Base-by-base conservation (phyloP, 2,329 filamentous ascomycete species). In the Fusarium sp. region DNA sequence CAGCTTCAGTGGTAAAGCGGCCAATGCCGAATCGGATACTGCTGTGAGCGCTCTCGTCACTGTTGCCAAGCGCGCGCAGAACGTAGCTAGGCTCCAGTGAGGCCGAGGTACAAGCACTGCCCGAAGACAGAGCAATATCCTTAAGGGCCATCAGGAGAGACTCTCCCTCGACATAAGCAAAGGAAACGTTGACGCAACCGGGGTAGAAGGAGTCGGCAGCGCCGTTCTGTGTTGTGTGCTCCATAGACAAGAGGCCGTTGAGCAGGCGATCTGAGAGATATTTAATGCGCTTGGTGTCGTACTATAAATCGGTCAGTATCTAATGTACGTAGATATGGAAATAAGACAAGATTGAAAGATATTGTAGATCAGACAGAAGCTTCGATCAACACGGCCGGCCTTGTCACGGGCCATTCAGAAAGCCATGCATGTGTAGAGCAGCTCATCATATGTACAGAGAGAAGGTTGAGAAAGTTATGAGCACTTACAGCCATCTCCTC, bases 21-120 rank as follows among this genome's bases (percentile, higher is more conserved):
- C 96, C 96, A 80, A 99, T 98, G 54, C 96, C 96, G 77, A 99
- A 99, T 64, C 96, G 91, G 78, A 99, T 99, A 86, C 95, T 98
- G 84, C 94, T 98, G 85, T 99, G 96, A 14, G 96, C 96, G 78
- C 93, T 98, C 85, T 99, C 96, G 79, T 99, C 96, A 76, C 95
- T 98, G 87, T 93, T 98, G 67, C 96, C 96, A 24, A 99, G 88
- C 9, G 96, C 96, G 65, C 96, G 92, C 36, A 99, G 89, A 52
- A 99, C 96, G 82, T 99, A 99, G 82, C 94, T 97, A 22, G 96
- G 96, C 83, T 99, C 96, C 39, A 99, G 87, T 2, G 96, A 99
- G 1, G 96, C 96, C 9, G 96, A 98, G 5, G 96, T 99, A 85
- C 96, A 99, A 11, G 96, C 96, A 80, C 95, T 98, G 65, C 96